Percentiles rank a stretch among this genome's conserved stretches.
Evolutionary conservation across 371 early-diverging fungal genomes (phyloP).

Genomic region (Syncephalastrum racemosum): DNA sequence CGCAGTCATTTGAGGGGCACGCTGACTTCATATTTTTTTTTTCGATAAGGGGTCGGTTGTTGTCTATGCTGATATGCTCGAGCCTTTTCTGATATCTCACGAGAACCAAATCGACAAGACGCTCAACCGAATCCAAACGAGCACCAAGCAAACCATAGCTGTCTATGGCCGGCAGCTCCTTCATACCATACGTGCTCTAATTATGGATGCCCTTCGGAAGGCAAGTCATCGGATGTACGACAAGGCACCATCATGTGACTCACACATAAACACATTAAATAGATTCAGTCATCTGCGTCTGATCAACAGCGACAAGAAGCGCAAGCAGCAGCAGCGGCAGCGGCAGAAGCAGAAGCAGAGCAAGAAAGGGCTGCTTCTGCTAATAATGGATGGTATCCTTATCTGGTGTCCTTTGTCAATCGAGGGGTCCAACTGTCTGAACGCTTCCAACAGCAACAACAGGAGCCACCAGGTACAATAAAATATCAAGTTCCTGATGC

Average conservation of each 20-base stretch:
- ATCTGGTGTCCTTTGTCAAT: constrained; percentile 4
- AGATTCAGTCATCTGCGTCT: too few relatives aligned
- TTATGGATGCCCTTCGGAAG: neutral
- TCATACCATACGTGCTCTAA: constrained; percentile 2
- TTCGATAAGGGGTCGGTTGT: constrained; percentile 19
- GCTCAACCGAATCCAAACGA: constrained; percentile 16
- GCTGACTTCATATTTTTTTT: neutral
- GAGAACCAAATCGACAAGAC: constrained; percentile 22
- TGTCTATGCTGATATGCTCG: constrained; percentile 16
- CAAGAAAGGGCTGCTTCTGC: too few relatives aligned
- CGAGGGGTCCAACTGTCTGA: constrained; percentile 12
- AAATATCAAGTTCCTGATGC: too few relatives aligned
- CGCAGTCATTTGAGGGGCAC: neutral
- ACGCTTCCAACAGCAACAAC: constrained; percentile 4
- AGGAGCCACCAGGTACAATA: neutral
- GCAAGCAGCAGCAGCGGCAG: too few relatives aligned
- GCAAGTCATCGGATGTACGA: too few relatives aligned
- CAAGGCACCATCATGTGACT: too few relatives aligned
- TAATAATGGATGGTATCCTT: too few relatives aligned
- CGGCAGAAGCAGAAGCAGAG: too few relatives aligned
- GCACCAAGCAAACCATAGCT: constrained; percentile 6
- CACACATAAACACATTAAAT: too few relatives aligned
- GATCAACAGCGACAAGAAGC: too few relatives aligned
- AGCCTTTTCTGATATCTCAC: constrained; percentile 18
- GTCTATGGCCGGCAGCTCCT: constrained; percentile 16